These are phyloP conservation scores for Parasarocladium wereldwijsianum DNA, from an alignment of 2,329 filamentous ascomycete species.

Conservation along the genomic window DNA sequence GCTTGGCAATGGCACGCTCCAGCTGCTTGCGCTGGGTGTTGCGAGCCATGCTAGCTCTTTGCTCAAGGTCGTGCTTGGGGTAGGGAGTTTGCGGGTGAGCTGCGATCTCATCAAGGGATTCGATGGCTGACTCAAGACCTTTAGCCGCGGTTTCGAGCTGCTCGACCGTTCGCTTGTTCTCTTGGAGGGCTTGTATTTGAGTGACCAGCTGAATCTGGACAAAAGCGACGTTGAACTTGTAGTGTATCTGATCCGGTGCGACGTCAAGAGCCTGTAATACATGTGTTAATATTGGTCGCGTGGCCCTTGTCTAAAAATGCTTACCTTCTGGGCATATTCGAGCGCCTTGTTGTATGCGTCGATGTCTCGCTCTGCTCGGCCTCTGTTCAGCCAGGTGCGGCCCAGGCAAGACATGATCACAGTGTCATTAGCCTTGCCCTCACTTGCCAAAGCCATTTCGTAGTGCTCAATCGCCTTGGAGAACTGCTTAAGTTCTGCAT, in stretches of 20 bases:
- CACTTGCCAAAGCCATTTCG: constrained; percentile 68
- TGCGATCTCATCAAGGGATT: constrained; percentile 49
- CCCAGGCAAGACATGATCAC: constrained; percentile 75
- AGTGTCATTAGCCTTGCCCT: constrained; percentile 58
- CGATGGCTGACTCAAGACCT: constrained; percentile 77
- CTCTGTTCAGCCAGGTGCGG: constrained; percentile 73
- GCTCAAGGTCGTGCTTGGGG: constrained; percentile 78
- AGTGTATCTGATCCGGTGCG: constrained; percentile 72
- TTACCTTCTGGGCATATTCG: constrained; percentile 48
- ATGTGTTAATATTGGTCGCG: constrained; percentile 9
- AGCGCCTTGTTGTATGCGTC: constrained; percentile 43
- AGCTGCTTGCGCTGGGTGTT: constrained; percentile 92
- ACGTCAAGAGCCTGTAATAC: constrained; percentile 52
- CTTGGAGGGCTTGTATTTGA: constrained; percentile 58
- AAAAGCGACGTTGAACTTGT: constrained; percentile 96
- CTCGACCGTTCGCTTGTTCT: constrained; percentile 60
- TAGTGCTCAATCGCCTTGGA: constrained; percentile 90
- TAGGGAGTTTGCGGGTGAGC: constrained; percentile 61
- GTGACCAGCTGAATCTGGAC: constrained; percentile 90
- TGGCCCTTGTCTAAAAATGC: too few relatives aligned
- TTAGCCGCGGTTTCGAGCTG: constrained; percentile 70
- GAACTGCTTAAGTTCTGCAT: constrained; percentile 80
- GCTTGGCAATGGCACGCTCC: constrained; percentile 67
- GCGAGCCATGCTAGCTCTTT: constrained; percentile 91
- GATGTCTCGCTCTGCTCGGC: constrained; percentile 44